These are phyloP conservation scores for Paecilomyces fulvus DNA, from an alignment of 2,329 filamentous ascomycete species.

Conservation along the genomic window DNA sequence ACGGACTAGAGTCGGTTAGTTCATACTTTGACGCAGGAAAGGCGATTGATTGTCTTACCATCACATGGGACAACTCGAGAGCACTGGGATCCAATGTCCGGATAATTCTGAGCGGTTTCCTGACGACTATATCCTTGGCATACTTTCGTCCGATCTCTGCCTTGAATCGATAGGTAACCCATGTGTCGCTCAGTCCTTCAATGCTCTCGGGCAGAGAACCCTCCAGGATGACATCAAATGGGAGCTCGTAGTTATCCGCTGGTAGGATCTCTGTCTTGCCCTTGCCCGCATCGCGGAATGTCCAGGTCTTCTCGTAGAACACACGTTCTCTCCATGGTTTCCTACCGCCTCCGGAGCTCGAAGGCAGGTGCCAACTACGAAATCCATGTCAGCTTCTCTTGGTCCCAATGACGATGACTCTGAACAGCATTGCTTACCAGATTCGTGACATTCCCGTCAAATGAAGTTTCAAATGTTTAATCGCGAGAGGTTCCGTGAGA, in stretches of 20 bases:
- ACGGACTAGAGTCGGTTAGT: slow-evolving; percentile 49
- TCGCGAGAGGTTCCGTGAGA: slow-evolving; percentile 57
- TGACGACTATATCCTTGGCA: slow-evolving; percentile 73
- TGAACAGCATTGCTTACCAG: slow-evolving; percentile 46
- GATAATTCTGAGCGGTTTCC: slow-evolving; percentile 70
- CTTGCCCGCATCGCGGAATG: slow-evolving; percentile 50
- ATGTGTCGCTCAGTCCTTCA: slow-evolving; percentile 78
- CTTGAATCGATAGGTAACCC: slow-evolving; percentile 83
- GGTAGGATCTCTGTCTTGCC: slow-evolving; percentile 49
- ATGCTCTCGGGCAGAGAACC: slow-evolving; percentile 71
- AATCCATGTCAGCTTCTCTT: neutral
- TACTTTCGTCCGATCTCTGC: slow-evolving; percentile 87
- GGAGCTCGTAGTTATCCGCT: slow-evolving; percentile 75
- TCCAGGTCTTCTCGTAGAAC: slow-evolving; percentile 64
- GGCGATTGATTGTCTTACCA: slow-evolving; percentile 45
- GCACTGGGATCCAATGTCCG: slow-evolving; percentile 68
- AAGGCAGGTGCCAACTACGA: slow-evolving; percentile 28
- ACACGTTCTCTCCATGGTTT: slow-evolving; percentile 35
- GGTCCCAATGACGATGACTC: neutral
- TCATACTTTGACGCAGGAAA: neutral
- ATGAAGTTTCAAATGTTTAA: slow-evolving; percentile 65
- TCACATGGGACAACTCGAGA: slow-evolving; percentile 72
- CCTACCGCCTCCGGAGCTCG: slow-evolving; percentile 28
- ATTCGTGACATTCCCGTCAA: slow-evolving; percentile 62
- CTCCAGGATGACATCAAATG: slow-evolving; percentile 66